Base-by-base conservation (phyloP, 352 stramenopile genomes). In the Phytopythium mirpurense region DNA sequence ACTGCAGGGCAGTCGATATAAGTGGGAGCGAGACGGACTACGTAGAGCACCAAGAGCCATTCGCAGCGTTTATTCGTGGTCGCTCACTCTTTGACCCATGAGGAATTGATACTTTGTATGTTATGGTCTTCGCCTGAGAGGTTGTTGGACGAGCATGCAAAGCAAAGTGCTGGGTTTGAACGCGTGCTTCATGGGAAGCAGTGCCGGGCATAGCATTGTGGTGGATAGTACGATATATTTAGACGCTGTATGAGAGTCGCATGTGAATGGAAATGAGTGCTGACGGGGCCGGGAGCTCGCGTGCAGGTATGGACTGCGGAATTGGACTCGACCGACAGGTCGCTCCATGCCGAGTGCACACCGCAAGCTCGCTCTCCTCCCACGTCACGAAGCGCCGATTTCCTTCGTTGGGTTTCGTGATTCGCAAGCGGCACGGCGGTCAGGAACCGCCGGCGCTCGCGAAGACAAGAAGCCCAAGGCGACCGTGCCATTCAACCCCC, bases 241-340 rank as follows among this genome's bases (percentile, higher is more conserved):
- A 43, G 46, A 38, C 23, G 41, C 18, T 47, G 0, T 34, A 16
- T 31, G 11, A 32, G 12, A 15, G 45, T 51, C 45, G 45, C 45
- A 53, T 37, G 47, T 29, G 47, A 53, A 53, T 37, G 45, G 10
- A 57, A 49, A 59, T 53, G 47, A 53, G 47, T 53, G 31, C 47
- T 19, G 19, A 24, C 31, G 23, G 16, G 32, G 6, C n/a, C 27
- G 14, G 31, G n/a, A 16, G 31, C 5, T 32, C 32, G 32, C 47
- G n/a, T 32, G 34, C 31, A 31, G 15, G 32, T 43, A 53, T 53
- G 47, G 47, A 53, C 47, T 32, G 34, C 47, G 18, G 11, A 15
- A 36, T 10, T 3, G 2, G 32, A 3, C 1, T 14, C 18, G 19
- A 18, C 27, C 44, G 1, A n/a, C 18, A 1, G 45, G 29, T 38